These are phyloP conservation scores for Trichoderma sp. DNA, from an alignment of 2,329 filamentous ascomycete species.

Conservation along the genomic window DNA sequence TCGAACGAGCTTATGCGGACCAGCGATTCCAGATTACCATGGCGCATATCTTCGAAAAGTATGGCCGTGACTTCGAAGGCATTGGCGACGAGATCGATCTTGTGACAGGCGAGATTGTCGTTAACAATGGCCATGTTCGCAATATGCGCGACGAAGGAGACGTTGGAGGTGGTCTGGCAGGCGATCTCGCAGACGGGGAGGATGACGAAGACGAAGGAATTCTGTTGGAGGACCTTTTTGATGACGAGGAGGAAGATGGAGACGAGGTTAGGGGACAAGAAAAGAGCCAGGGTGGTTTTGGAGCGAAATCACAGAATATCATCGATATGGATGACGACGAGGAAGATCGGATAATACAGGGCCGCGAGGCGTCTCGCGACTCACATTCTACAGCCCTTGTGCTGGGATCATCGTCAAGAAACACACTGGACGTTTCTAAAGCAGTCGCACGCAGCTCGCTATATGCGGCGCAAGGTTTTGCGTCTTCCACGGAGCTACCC, in stretches of 20 bases:
- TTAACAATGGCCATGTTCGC: constrained; percentile 83
- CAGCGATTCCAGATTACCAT: constrained; percentile 76
- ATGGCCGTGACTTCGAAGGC: constrained; percentile 75
- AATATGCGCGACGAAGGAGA: constrained; percentile 57
- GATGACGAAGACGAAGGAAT: constrained; percentile 39
- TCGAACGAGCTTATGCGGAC: constrained; percentile 64
- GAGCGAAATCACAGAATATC: neutral
- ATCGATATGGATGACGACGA: constrained; percentile 16
- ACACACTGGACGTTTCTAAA: neutral
- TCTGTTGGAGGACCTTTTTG: constrained; percentile 33
- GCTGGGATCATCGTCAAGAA: neutral
- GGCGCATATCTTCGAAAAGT: constrained; percentile 87
- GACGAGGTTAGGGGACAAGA: neutral
- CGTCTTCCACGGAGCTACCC: constrained; percentile 5
- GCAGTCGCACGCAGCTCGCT: constrained; percentile 9
- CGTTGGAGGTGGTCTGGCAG: constrained; percentile 32
- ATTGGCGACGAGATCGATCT: constrained; percentile 90
- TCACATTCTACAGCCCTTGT: constrained; percentile 19
- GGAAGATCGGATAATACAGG: constrained; percentile 22
- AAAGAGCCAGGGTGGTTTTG: neutral
- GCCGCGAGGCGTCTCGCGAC: constrained; percentile 2
- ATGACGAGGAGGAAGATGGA: constrained; percentile 24
- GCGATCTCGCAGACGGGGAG: constrained; percentile 35
- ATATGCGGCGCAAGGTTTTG: constrained; percentile 18
- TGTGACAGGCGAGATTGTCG: constrained; percentile 73